These are phyloP conservation scores for Kwoniella botswanensis DNA, from an alignment of 768 basidiomycete genomes.

Conservation along the genomic window DNA sequence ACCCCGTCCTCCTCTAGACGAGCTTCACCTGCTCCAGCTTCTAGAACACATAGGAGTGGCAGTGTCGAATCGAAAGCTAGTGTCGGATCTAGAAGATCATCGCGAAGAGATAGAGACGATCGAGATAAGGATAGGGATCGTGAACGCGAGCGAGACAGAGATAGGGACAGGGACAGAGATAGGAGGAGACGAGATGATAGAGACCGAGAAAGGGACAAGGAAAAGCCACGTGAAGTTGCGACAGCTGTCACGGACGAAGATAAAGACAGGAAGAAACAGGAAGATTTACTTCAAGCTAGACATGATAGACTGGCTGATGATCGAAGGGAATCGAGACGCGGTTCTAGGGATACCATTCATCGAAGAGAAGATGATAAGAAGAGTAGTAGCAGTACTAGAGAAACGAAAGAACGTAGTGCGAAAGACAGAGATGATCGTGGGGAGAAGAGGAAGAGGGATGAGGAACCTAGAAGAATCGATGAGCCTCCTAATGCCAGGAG, in stretches of 20 bases:
- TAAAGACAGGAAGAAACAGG: slow-evolving; percentile 31
- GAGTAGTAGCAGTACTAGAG: slow-evolving; percentile 14
- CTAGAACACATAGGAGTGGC: slow-evolving; percentile 29
- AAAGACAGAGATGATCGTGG: slow-evolving; percentile 20
- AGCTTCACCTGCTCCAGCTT: slow-evolving; percentile 13
- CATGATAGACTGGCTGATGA: slow-evolving; percentile 31
- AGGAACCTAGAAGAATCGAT: slow-evolving; percentile 36
- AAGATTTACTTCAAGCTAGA: slow-evolving; percentile 36
- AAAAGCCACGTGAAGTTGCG: slow-evolving; percentile 1
- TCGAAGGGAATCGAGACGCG: slow-evolving; percentile 22
- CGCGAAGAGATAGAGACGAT: slow-evolving; percentile 21
- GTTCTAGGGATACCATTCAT: slow-evolving; percentile 27
- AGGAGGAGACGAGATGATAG: slow-evolving; percentile 3
- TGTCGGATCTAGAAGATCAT: slow-evolving; percentile 36
- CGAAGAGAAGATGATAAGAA: slow-evolving; percentile 28
- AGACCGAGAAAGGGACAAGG: slow-evolving; percentile 22
- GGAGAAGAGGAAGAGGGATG: slow-evolving; percentile 35
- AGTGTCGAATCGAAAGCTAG: slow-evolving; percentile 41
- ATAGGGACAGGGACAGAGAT: slow-evolving; percentile 2
- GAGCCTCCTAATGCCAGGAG: slow-evolving; percentile 13
- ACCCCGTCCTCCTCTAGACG: slow-evolving; percentile 21
- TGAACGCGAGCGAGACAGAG: slow-evolving; percentile 16
- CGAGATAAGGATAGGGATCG: slow-evolving; percentile 26
- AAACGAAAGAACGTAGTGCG: slow-evolving; percentile 20
- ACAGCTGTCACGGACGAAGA: slow-evolving; percentile 15